phyloP scores from a whole-genome alignment of 306 rosid species.

The Trifolium pratense region DNA sequence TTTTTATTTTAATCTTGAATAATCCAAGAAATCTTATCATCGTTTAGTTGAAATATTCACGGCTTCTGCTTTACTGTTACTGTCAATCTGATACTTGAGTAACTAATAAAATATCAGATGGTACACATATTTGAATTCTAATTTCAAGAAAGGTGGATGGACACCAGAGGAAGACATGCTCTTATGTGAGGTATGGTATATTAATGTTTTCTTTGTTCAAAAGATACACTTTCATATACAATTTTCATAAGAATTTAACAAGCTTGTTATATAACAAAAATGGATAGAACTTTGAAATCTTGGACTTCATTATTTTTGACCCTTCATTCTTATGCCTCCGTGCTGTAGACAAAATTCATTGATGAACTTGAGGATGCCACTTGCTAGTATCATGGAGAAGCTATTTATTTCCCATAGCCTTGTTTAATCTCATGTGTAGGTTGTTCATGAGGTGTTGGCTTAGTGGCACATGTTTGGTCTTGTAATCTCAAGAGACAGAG shows the following conservation, averaged over 20 bases:
- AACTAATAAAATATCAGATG: constrained; percentile 62
- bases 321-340: not conserved
- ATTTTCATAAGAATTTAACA: constrained; percentile 33
- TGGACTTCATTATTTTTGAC: not conserved
- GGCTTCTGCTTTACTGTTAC: constrained; percentile 22
- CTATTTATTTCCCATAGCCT: not conserved
- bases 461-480: no score
- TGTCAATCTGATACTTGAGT: constrained; percentile 43
- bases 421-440: not conserved
- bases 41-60: constrained; percentile 4
- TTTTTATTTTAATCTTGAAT: constrained; percentile 45
- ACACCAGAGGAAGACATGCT: constrained; percentile 93
- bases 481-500: not conserved
- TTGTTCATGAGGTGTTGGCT: no score
- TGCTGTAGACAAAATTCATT: not conserved
- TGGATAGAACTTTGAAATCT: constrained; percentile 19
- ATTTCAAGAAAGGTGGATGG: constrained; percentile 99
- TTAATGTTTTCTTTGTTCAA: constrained; percentile 34
- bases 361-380: not conserved
- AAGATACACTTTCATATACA: no score
- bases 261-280: constrained; percentile 25
- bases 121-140: constrained; percentile 94
- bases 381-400: not conserved
- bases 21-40: not conserved
- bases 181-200: constrained; percentile 79